Evolutionary conservation across 2,329 filamentous ascomycete species (phyloP).

Genomic region (Plenodomus biglobosus): DNA sequence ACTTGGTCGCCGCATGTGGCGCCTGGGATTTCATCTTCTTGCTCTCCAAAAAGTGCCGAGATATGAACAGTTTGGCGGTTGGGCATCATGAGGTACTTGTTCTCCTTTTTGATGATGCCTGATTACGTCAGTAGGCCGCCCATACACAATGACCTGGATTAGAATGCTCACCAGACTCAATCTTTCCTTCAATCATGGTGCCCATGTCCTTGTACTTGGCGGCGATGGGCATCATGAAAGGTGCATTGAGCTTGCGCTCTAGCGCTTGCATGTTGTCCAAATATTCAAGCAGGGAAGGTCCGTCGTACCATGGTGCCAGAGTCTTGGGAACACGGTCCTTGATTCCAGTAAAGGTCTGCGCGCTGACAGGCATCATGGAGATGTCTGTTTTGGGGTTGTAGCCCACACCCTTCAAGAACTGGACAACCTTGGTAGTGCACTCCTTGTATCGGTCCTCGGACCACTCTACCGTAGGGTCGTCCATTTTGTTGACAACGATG

Average conservation of each 20-base stretch:
- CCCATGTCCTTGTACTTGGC: slow-evolving; percentile 98
- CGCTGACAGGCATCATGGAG: slow-evolving; percentile 93
- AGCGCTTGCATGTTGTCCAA: slow-evolving; percentile 91
- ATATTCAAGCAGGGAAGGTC: slow-evolving; percentile 90
- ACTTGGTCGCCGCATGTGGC: slow-evolving; percentile 94
- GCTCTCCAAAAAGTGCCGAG: slow-evolving; percentile 87
- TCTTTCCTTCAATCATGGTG: slow-evolving; percentile 96
- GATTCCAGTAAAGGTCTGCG: slow-evolving; percentile 82
- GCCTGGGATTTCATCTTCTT: slow-evolving; percentile 82
- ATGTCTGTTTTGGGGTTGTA: slow-evolving; percentile 95
- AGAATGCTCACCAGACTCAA: slow-evolving; percentile 68
- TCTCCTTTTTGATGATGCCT: slow-evolving; percentile 84
- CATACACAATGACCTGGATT: background rate
- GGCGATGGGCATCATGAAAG: slow-evolving; percentile 98
- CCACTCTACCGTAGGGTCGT: slow-evolving; percentile 95
- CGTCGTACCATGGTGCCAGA: slow-evolving; percentile 78
- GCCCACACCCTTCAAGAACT: slow-evolving; percentile 87
- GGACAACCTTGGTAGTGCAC: slow-evolving; percentile 82
- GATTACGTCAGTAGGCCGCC: background rate
- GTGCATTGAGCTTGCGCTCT: slow-evolving; percentile 93
- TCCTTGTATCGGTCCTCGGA: slow-evolving; percentile 89
- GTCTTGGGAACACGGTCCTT: slow-evolving; percentile 79
- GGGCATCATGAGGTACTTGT: slow-evolving; percentile 90
- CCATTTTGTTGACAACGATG: slow-evolving; percentile 95
- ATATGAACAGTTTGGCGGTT: slow-evolving; percentile 81